Percentiles rank a stretch among this genome's conserved stretches.
Evolutionary conservation across 2,329 filamentous ascomycete genomes (phyloP).

Genomic region (Botrytis tulipae): DNA sequence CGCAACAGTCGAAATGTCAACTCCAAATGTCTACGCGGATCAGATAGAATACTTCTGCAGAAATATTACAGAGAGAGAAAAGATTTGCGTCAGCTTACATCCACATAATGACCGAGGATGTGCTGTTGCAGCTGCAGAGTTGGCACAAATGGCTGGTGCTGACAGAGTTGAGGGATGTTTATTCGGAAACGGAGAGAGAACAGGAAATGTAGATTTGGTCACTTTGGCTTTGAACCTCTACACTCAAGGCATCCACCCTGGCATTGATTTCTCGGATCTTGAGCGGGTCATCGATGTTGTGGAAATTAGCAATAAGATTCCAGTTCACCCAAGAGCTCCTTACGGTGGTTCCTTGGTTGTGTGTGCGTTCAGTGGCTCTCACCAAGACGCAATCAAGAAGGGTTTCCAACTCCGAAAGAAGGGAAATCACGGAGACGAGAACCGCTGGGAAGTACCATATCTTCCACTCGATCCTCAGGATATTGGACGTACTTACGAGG

Average conservation of each 20-base stretch:
- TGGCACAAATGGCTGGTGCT: conserved; percentile 95
- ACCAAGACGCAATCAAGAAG: conserved; percentile 97
- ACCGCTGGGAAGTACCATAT: conserved; percentile 83
- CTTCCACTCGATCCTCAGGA: conserved; percentile 90
- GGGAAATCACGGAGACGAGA: conserved; percentile 40
- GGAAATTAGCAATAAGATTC: conserved; percentile 92
- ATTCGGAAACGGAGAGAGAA: conserved; percentile 93
- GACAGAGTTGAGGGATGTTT: conserved; percentile 92
- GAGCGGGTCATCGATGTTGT: conserved; percentile 82
- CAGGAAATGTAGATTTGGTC: conserved; percentile 92
- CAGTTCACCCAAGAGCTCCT: conserved; percentile 82
- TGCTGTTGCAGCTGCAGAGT: conserved; percentile 82
- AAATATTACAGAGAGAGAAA: conserved; percentile 79
- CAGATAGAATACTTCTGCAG: conserved; percentile 94
- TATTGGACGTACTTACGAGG: conserved; percentile 96
- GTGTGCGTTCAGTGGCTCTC: conserved; percentile 85
- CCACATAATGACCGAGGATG: conserved; percentile 94
- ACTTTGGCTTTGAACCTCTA: conserved; percentile 92
- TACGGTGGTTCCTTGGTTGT: conserved; percentile 92
- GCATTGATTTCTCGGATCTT: conserved; percentile 90
- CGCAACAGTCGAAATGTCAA: conserved; percentile 91
- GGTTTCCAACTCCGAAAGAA: conserved; percentile 71
- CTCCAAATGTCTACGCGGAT: conserved; percentile 93
- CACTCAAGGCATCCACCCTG: conserved; percentile 82
- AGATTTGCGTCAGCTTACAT: conserved; percentile 85